phyloP scores from a whole-genome alignment of 371 early-diverging fungal species.

The Mucor velutinosus region DNA sequence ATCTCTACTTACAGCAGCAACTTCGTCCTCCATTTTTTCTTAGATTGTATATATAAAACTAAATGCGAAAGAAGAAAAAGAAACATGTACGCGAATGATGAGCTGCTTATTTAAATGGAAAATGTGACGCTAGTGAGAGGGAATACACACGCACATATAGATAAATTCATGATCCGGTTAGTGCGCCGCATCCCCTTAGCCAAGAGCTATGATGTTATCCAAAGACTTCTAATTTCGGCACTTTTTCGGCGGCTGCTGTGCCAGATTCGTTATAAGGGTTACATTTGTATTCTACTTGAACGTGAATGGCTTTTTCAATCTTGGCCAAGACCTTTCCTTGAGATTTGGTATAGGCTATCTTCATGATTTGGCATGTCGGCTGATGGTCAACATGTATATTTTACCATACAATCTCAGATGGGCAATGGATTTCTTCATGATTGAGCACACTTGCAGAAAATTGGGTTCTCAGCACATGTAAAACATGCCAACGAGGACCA shows the following conservation, averaged over 20 bases:
- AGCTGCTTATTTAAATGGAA: not conserved
- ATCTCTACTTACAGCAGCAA: conserved; percentile 76
- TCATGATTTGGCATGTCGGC: too few species aligned
- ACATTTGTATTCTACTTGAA: not conserved
- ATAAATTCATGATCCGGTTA: not conserved
- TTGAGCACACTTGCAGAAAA: too few species aligned
- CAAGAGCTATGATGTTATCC: not conserved
- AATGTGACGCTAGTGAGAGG: not conserved
- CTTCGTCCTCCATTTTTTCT: conserved; percentile 77
- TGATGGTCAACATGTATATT: too few species aligned
- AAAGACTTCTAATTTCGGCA: not conserved
- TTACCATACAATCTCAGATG: too few species aligned
- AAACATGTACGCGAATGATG: not conserved
- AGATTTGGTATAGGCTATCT: too few species aligned
- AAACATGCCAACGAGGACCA: not conserved
- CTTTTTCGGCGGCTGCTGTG: not conserved
- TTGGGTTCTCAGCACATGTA: not conserved
- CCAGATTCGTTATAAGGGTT: not conserved
- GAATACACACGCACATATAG: too few species aligned
- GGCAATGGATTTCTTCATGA: too few species aligned
- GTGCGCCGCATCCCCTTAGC: not conserved
- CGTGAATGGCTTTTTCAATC: not conserved
- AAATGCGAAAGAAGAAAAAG: not conserved
- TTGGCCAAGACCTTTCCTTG: not conserved
- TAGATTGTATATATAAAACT: not conserved